Percentiles rank a stretch among this genome's conserved stretches.
phyloP scores from a whole-genome alignment of 2,329 filamentous ascomycete species.

The Rhytidhysteron rufulum region DNA sequence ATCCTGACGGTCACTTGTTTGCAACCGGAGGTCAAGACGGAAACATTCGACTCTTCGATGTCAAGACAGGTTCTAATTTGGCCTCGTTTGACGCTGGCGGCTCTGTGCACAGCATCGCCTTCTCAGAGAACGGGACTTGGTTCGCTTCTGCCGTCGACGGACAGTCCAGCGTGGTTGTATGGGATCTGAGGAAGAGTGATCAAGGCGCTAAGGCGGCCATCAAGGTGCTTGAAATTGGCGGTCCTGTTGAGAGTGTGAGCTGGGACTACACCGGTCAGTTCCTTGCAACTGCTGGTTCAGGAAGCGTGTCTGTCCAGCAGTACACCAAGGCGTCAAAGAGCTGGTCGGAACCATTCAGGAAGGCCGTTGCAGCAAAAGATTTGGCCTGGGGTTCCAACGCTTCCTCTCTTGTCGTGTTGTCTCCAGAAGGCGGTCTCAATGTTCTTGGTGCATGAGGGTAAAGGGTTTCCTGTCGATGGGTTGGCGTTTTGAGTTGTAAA shows the following conservation, averaged over 20 bases:
- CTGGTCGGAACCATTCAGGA: slow-evolving; percentile 83
- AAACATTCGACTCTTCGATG: slow-evolving; percentile 84
- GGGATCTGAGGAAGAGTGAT: slow-evolving; percentile 91
- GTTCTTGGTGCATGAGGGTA: slow-evolving; percentile 52
- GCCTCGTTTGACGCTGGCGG: slow-evolving; percentile 65
- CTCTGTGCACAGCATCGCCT: slow-evolving; percentile 71
- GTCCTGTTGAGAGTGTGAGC: slow-evolving; percentile 67
- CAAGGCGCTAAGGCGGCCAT: slow-evolving; percentile 69
- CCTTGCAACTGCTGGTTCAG: slow-evolving; percentile 74
- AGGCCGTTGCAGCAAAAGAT: slow-evolving; percentile 67
- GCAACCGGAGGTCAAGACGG: slow-evolving; percentile 77
- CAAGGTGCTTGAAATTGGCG: slow-evolving; percentile 83
- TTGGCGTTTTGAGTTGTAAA: slow-evolving; percentile 18
- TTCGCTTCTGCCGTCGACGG: slow-evolving; percentile 78
- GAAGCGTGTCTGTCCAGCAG: slow-evolving; percentile 81
- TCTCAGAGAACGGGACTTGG: slow-evolving; percentile 97
- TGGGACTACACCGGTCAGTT: slow-evolving; percentile 98
- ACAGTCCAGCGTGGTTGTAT: slow-evolving; percentile 76
- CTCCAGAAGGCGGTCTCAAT: slow-evolving; percentile 69
- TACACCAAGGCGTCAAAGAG: slow-evolving; percentile 82
- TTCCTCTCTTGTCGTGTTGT: slow-evolving; percentile 70
- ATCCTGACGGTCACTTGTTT: slow-evolving; percentile 93
- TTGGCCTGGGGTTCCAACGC: slow-evolving; percentile 76
- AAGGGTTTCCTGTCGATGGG: slow-evolving; percentile 3
- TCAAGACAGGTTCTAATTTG: slow-evolving; percentile 72